These are phyloP conservation scores for Lindgomyces ingoldianus DNA, from an alignment of 495 filamentous ascomycete species.

Conservation along the genomic window DNA sequence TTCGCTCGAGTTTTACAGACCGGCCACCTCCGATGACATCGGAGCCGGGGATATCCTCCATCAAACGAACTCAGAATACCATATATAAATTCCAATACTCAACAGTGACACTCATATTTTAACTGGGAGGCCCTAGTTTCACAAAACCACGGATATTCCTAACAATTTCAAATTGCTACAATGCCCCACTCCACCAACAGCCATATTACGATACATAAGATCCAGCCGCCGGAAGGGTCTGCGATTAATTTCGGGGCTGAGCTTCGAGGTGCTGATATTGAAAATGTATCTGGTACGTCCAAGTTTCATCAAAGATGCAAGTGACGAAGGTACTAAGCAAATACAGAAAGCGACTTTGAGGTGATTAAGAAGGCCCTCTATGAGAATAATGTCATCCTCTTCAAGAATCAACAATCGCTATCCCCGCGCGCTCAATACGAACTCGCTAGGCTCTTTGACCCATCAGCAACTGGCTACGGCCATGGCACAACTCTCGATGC, in stretches of 20 bases:
- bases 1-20: too few relatives aligned
- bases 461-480: slow-evolving; percentile 62
- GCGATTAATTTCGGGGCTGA: slow-evolving; percentile 30
- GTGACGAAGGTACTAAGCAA: not conserved
- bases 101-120: not conserved
- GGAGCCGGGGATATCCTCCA: too few relatives aligned
- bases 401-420: slow-evolving; percentile 64
- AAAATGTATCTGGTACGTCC: slow-evolving; percentile 23
- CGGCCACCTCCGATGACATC: too few relatives aligned
- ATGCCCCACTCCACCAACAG: slow-evolving; percentile 26
- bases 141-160: not conserved
- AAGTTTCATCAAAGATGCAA: not conserved
- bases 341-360: slow-evolving; percentile 59
- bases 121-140: too few relatives aligned
- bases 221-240: slow-evolving; percentile 16
- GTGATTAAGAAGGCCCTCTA: slow-evolving; percentile 63
- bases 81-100: not conserved
- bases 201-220: slow-evolving; percentile 25
- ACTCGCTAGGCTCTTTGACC: slow-evolving; percentile 70
- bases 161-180: not conserved
- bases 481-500: slow-evolving; percentile 70
- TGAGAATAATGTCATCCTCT: slow-evolving; percentile 62
- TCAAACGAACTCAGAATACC: too few relatives aligned
- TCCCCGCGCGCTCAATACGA: slow-evolving; percentile 69
- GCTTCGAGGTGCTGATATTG: slow-evolving; percentile 23